Evolutionary conservation across 2,329 filamentous ascomycete species (phyloP).

Genomic region (Aspergillus luchuensis): DNA sequence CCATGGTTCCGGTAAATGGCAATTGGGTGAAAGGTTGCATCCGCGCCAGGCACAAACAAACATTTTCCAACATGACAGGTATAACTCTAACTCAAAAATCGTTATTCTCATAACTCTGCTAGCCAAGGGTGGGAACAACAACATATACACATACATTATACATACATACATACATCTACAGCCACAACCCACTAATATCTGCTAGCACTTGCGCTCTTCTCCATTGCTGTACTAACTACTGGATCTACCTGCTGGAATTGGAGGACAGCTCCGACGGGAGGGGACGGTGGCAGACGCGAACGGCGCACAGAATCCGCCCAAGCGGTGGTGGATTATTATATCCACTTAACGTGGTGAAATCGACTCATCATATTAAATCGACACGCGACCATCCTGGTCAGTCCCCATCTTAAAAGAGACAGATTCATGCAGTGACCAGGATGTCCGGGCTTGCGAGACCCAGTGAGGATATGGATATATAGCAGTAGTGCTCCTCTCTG

Average conservation of each 20-base stretch:
- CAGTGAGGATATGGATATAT: not conserved
- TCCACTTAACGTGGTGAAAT: conserved; percentile 8
- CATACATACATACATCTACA: no score
- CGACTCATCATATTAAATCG: conserved; percentile 9
- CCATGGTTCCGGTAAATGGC: conserved; percentile 3
- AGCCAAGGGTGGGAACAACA: no score
- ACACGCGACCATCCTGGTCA: conserved; percentile 8
- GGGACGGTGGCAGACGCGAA: not conserved
- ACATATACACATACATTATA: no score
- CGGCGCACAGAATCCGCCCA: not conserved
- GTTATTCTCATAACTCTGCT: not conserved
- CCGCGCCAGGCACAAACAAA: not conserved
- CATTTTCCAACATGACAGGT: not conserved
- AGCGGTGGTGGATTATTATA: not conserved
- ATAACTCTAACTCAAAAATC: not conserved
- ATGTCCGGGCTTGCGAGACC: not conserved
- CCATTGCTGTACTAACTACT: no score
- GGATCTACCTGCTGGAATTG: no score
- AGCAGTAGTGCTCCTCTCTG: not conserved
- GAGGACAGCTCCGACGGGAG: not conserved
- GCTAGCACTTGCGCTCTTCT: no score
- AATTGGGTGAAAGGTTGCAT: not conserved
- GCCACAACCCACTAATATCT: no score
- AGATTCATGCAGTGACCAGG: conserved; percentile 12
- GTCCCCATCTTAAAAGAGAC: conserved; percentile 5